Evolutionary conservation across 2,329 filamentous ascomycete genomes (phyloP).

Genomic region (Colletotrichum sidae): DNA sequence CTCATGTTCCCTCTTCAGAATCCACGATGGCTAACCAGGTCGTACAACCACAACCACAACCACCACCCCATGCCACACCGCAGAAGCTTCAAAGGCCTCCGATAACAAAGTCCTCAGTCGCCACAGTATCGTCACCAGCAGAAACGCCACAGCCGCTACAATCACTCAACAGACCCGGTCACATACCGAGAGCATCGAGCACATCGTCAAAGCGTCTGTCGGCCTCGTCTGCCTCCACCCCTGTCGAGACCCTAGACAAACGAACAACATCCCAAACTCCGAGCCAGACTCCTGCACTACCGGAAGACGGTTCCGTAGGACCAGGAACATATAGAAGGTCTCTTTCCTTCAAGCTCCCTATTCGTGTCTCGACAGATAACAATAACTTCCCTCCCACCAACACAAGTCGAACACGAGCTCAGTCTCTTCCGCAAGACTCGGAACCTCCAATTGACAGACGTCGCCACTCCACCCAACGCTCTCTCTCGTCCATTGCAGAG

Average conservation of each 20-base stretch:
- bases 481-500: conserved; percentile 27
- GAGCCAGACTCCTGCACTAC: conserved; percentile 3
- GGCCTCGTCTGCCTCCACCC: conserved; percentile 10
- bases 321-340: conserved; percentile 33
- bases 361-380: conserved; percentile 28
- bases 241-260: conserved; percentile 16
- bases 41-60: conserved; percentile 6
- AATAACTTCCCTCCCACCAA: conserved; percentile 8
- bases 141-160: conserved; percentile 12
- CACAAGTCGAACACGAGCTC: conserved; percentile 19
- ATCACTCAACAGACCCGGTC: conserved; percentile 15
- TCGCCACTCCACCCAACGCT: conserved; percentile 9
- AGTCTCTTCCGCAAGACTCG: conserved; percentile 25
- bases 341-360: conserved; percentile 33
- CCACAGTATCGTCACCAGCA: conserved; percentile 19
- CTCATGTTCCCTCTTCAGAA: conserved; percentile 25
- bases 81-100: conserved; percentile 1
- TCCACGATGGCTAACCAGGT: conserved; percentile 24
- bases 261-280: conserved; percentile 14
- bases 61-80: not conserved
- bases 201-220: conserved; percentile 32
- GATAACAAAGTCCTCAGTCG: conserved; percentile 28
- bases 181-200: conserved; percentile 22
- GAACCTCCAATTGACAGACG: conserved; percentile 14
- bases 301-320: conserved; percentile 22